Conservation (phyloP, 345 rosid species). For the Viola odorata region DNA sequence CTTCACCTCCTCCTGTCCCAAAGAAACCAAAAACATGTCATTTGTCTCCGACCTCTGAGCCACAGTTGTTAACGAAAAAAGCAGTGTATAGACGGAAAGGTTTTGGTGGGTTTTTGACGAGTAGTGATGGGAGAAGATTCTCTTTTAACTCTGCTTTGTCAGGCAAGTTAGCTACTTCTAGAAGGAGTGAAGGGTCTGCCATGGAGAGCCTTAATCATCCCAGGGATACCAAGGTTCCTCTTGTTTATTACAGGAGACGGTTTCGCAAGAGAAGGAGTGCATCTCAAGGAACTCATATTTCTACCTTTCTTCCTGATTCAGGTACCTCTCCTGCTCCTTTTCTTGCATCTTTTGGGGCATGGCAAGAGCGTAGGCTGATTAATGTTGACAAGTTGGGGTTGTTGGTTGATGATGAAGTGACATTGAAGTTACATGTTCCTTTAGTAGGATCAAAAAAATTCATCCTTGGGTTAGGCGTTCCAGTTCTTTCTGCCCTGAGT, state of each 20-base stretch:
- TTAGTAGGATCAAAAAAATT: conserved; percentile 31
- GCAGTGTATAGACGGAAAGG: conserved; percentile 23
- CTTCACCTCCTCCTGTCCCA: conserved; percentile 43
- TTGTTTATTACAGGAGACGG: conserved; percentile 80
- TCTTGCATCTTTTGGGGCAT: conserved; percentile 19
- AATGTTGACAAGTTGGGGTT: conserved; percentile 1
- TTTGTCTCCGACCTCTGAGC: conserved; percentile 9
- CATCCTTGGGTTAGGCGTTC: conserved; percentile 34
- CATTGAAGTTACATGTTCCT: conserved; percentile 30
- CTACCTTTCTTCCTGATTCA: conserved; percentile 13
- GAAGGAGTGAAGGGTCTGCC: conserved; percentile 30
- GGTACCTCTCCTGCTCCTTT: conserved; percentile 18
- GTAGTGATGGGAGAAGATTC: conserved; percentile 25
- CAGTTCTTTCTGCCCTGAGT: conserved; percentile 29
- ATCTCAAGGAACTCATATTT: conserved; percentile 17
- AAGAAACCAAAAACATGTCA: conserved; percentile 48
- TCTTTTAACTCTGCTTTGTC: conserved; percentile 25
- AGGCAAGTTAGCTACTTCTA: conserved; percentile 27
- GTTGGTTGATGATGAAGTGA: conserved; percentile 35
- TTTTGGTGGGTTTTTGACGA: conserved; percentile 23
- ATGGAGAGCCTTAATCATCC: conserved; percentile 27
- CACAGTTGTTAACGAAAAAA: conserved; percentile 22
- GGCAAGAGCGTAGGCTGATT: conserved; percentile 13
- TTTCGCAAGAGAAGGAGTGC: conserved; percentile 38
- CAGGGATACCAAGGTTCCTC: conserved; percentile 44